Evolutionary conservation across 2,329 filamentous ascomycete species (phyloP).

Genomic region (Aspergillus intermedius): DNA sequence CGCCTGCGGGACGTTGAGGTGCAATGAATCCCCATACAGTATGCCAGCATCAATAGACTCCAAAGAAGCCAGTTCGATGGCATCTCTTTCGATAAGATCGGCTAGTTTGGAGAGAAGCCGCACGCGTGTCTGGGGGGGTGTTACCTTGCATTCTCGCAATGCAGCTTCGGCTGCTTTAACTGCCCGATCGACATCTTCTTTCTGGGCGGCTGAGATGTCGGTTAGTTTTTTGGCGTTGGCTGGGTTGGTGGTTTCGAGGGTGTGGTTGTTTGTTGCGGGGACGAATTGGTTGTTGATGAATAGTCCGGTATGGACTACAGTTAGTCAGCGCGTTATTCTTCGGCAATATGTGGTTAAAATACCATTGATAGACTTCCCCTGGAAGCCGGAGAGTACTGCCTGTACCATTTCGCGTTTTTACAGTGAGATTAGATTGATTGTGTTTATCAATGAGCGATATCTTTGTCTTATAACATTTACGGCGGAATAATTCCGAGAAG

Average conservation of each 20-base stretch:
- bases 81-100: slow-evolving; percentile 21
- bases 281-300: slow-evolving; percentile 24
- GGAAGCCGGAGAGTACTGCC: slow-evolving; percentile 5
- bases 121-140: slow-evolving; percentile 13
- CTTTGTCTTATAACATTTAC: too few species aligned
- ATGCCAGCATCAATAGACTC: slow-evolving; percentile 22
- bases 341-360: background rate
- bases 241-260: slow-evolving; percentile 19
- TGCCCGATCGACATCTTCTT: slow-evolving; percentile 19
- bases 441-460: too few species aligned
- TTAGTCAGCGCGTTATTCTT: background rate
- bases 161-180: slow-evolving; percentile 14
- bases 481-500: too few species aligned
- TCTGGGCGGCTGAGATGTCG: slow-evolving; percentile 16
- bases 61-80: slow-evolving; percentile 18
- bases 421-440: too few species aligned
- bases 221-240: slow-evolving; percentile 16
- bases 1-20: slow-evolving; percentile 18
- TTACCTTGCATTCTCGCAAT: slow-evolving; percentile 18
- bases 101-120: slow-evolving; percentile 19
- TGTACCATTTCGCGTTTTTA: too few species aligned
- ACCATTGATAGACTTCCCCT: slow-evolving; percentile 14
- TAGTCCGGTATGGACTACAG: slow-evolving; percentile 20
- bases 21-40: slow-evolving; percentile 17
- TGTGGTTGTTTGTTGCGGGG: slow-evolving; percentile 13